phyloP scores from a whole-genome alignment of 257 asterid genomes.

The Leonotis leonurus region DNA sequence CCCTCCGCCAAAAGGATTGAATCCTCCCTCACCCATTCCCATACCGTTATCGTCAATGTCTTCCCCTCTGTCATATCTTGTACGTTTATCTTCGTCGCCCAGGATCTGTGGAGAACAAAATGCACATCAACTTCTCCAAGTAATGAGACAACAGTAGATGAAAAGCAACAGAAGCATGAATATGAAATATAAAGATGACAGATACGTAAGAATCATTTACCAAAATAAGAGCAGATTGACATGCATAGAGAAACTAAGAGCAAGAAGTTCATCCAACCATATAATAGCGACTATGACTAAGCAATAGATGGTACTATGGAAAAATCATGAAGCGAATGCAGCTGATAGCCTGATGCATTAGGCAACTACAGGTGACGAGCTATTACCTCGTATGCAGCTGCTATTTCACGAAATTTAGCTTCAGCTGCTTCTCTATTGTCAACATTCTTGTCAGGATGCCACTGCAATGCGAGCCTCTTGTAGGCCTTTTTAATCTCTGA shows the following conservation, averaged over 20 bases:
- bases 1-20: constrained; percentile 71
- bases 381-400: constrained; percentile 97
- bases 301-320: too few relatives aligned
- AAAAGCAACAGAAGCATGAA: too few relatives aligned
- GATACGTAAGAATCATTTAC: too few relatives aligned
- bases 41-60: constrained; percentile 64
- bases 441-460: constrained; percentile 92
- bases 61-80: constrained; percentile 80
- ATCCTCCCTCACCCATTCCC: constrained; percentile 82
- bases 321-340: too few relatives aligned
- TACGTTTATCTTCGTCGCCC: constrained; percentile 80
- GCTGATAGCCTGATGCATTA: too few relatives aligned
- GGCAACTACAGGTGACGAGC: too few relatives aligned
- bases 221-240: too few relatives aligned
- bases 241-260: too few relatives aligned
- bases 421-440: constrained; percentile 90
- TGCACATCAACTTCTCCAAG: background rate
- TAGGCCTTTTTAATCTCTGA: constrained; percentile 86
- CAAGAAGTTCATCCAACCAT: too few relatives aligned
- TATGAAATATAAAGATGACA: too few relatives aligned
- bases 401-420: constrained; percentile 75
- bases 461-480: constrained; percentile 88
- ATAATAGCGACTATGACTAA: too few relatives aligned
- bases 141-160: too few relatives aligned
- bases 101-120: constrained; percentile 38